Conservation (phyloP, 352 stramenopile genomes). For the Thalassiosira allenii region DNA sequence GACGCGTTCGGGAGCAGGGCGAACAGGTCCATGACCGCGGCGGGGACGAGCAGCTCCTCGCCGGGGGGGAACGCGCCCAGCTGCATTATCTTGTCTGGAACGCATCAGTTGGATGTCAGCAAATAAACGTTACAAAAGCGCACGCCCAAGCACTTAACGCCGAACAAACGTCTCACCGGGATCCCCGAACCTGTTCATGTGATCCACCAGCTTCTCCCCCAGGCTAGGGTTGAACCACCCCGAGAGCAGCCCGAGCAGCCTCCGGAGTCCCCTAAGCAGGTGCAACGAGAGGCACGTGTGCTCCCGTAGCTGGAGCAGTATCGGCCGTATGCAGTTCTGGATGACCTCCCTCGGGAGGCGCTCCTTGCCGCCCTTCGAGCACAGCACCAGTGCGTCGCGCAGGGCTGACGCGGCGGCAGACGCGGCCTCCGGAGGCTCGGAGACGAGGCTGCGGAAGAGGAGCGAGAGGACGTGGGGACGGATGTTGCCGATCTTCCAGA, state of each 20-base stretch:
- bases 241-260: conserved; percentile 93
- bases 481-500: too few species aligned
- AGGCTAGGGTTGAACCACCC: conserved; percentile 98
- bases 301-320: conserved; percentile 96
- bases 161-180: conserved; percentile 28
- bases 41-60: conserved; percentile 94
- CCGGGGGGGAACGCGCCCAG: conserved; percentile 83
- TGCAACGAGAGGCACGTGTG: conserved; percentile 96
- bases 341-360: conserved; percentile 93
- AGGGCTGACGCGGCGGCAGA: conserved; percentile 71
- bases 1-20: conserved; percentile 93
- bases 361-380: conserved; percentile 50
- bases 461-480: conserved; percentile 74
- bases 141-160: not conserved
- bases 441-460: conserved; percentile 83
- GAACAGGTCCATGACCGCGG: conserved; percentile 96
- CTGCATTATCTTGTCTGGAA: conserved; percentile 82
- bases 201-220: conserved; percentile 96
- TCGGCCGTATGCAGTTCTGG: conserved; percentile 93
- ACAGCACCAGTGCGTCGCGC: conserved; percentile 72
- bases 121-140: not conserved
- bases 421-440: conserved; percentile 65
- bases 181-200: conserved; percentile 51
- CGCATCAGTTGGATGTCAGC: too few species aligned
- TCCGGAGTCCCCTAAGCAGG: conserved; percentile 92